These are phyloP conservation scores for Geosmithia flava DNA, from an alignment of 2,329 filamentous ascomycete genomes.

Conservation along the genomic window DNA sequence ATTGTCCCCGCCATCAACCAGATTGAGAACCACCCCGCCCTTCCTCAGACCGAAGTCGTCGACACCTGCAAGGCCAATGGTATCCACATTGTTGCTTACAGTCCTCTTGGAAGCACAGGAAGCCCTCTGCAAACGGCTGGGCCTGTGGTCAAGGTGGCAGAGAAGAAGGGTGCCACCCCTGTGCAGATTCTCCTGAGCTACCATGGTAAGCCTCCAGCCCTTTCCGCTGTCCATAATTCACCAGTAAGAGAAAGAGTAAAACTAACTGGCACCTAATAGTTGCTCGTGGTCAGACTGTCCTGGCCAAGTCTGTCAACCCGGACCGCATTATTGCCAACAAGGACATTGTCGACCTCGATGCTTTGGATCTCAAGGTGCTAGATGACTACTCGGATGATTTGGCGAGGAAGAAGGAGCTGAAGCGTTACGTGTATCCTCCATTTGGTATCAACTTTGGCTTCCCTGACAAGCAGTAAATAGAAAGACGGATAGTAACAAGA, in stretches of 20 bases:
- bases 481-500: not conserved
- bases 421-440: constrained; percentile 55
- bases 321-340: constrained; percentile 60
- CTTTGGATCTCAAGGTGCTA: constrained; percentile 47
- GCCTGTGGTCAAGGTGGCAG: constrained; percentile 49
- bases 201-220: constrained; percentile 41
- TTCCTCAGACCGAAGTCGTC: constrained; percentile 61
- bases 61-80: constrained; percentile 55
- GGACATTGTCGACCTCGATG: constrained; percentile 47
- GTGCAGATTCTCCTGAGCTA: constrained; percentile 58
- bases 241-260: constrained; percentile 5
- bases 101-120: constrained; percentile 51
- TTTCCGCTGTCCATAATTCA: not conserved
- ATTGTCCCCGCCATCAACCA: constrained; percentile 58
- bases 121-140: constrained; percentile 53
- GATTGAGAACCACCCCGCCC: constrained; percentile 61
- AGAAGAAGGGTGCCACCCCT: constrained; percentile 49
- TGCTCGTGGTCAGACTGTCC: constrained; percentile 54
- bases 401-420: constrained; percentile 34
- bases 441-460: constrained; percentile 61
- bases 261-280: constrained; percentile 34
- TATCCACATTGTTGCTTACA: constrained; percentile 64
- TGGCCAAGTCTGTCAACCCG: constrained; percentile 61
- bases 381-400: constrained; percentile 41
- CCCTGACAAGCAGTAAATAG: constrained; percentile 43